phyloP scores from a whole-genome alignment of 495 filamentous ascomycete species.

The Hypoxylon intermedium region DNA sequence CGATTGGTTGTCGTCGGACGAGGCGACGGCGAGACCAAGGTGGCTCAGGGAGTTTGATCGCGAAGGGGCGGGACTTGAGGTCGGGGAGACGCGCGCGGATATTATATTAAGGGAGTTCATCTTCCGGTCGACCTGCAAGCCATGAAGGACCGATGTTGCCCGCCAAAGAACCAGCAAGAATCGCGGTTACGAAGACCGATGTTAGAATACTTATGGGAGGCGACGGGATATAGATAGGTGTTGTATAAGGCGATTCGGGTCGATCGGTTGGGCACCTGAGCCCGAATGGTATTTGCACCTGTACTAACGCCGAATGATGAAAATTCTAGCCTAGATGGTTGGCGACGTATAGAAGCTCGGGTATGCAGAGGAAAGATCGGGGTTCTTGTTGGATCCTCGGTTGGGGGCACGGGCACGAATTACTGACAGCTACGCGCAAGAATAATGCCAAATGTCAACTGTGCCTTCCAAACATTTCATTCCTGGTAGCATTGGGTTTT shows the following conservation, averaged over 20 bases:
- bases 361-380: slow-evolving; percentile 10
- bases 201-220: slow-evolving; percentile 14
- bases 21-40: slow-evolving; percentile 53
- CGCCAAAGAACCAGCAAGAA: slow-evolving; percentile 31
- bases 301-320: slow-evolving; percentile 1
- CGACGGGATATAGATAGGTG: slow-evolving; percentile 1
- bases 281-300: slow-evolving; percentile 23
- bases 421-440: slow-evolving; percentile 31
- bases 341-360: slow-evolving; percentile 13
- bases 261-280: slow-evolving; percentile 23
- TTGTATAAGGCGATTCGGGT: slow-evolving; percentile 11
- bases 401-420: slow-evolving; percentile 22
- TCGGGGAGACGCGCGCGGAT: slow-evolving; percentile 77
- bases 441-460: slow-evolving; percentile 20
- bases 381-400: slow-evolving; percentile 23
- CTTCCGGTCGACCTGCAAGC: slow-evolving; percentile 59
- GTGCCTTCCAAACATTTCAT: slow-evolving; percentile 28
- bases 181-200: neutral
- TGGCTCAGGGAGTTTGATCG: slow-evolving; percentile 72
- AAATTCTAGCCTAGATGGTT: slow-evolving; percentile 2
- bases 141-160: slow-evolving; percentile 54
- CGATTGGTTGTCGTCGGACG: slow-evolving; percentile 48
- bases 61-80: slow-evolving; percentile 62
- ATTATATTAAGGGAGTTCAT: slow-evolving; percentile 99
- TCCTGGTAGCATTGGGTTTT: slow-evolving; percentile 13